phyloP scores from a whole-genome alignment of 768 basidiomycete species.

The Termitomyces sp. region DNA sequence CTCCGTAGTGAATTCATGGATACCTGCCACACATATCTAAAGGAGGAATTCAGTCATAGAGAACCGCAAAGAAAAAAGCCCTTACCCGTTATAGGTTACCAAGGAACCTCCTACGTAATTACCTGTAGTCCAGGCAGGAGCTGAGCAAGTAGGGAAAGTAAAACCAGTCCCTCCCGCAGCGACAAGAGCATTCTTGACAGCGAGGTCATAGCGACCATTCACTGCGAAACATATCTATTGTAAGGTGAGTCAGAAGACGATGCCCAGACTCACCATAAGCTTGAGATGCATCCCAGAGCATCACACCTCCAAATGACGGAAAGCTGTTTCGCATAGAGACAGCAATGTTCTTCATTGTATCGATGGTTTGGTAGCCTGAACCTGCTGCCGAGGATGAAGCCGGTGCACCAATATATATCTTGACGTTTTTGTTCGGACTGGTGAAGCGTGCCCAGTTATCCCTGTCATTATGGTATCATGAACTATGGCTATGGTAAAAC shows the following conservation, averaged over 20 bases:
- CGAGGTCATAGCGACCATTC: conserved; percentile 58
- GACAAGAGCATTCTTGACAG: conserved; percentile 57
- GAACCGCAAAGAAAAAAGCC: neutral
- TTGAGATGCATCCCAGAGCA: conserved; percentile 53
- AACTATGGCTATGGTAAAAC: neutral
- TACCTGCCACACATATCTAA: conserved; percentile 66
- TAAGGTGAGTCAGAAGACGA: conserved; percentile 20
- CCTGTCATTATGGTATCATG: conserved; percentile 32
- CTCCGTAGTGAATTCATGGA: neutral
- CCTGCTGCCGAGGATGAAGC: conserved; percentile 57
- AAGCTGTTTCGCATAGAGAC: conserved; percentile 52
- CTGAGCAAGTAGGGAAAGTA: conserved; percentile 59
- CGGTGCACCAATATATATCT: conserved; percentile 66
- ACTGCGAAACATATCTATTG: conserved; percentile 27
- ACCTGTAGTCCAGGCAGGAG: conserved; percentile 50
- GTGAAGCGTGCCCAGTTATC: conserved; percentile 61
- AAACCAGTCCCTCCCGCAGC: conserved; percentile 71
- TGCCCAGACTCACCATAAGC: conserved; percentile 40
- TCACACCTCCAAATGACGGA: conserved; percentile 66
- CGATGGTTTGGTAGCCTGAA: conserved; percentile 54
- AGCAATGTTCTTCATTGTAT: conserved; percentile 46
- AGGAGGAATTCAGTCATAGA: conserved; percentile 6
- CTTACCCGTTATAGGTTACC: conserved; percentile 58
- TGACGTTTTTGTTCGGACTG: conserved; percentile 60
- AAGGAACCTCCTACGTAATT: conserved; percentile 50